Percentiles rank a stretch among this genome's conserved stretches.
phyloP scores from a whole-genome alignment of 192 early-diverging fungal genomes.

The Entomortierella chlamydospora region DNA sequence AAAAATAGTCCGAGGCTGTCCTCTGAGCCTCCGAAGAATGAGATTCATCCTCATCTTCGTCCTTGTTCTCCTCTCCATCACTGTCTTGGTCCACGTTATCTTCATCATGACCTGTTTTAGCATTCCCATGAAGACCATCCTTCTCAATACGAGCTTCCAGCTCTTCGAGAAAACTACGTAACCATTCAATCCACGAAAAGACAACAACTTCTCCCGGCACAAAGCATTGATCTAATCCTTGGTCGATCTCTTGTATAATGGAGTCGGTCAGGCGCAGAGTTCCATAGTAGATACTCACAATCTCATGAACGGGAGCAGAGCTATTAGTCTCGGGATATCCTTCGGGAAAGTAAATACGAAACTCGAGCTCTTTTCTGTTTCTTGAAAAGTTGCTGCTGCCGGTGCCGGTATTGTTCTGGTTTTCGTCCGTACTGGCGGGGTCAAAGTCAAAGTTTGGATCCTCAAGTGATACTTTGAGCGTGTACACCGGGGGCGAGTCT shows the following conservation, averaged over 20 bases:
- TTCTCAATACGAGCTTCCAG: constrained; percentile 13
- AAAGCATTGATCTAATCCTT: constrained; percentile 63
- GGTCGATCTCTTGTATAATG: constrained; percentile 59
- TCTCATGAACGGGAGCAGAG: constrained; percentile 60
- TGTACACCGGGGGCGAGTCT: constrained; percentile 19
- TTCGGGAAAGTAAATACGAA: constrained; percentile 58
- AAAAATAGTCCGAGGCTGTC: constrained; percentile 34
- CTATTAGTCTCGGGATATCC: constrained; percentile 58
- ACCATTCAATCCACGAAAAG: constrained; percentile 77
- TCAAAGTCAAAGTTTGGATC: constrained; percentile 49
- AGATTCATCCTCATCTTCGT: constrained; percentile 2
- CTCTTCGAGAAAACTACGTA: constrained; percentile 61
- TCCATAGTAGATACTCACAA: constrained; percentile 66
- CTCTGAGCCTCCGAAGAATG: constrained; percentile 16
- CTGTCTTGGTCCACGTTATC: constrained; percentile 9
- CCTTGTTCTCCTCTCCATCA: constrained; percentile 20
- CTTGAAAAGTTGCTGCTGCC: neutral
- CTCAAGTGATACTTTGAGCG: constrained; percentile 52
- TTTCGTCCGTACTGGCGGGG: constrained; percentile 3
- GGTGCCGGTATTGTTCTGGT: neutral
- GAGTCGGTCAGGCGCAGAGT: constrained; percentile 54
- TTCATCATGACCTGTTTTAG: constrained; percentile 28
- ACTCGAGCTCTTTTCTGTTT: constrained; percentile 33
- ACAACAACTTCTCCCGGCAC: constrained; percentile 69
- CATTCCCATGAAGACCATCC: constrained; percentile 4